Conservation (phyloP, 352 stramenopile genomes). For the Globisporangium irregulare region DNA sequence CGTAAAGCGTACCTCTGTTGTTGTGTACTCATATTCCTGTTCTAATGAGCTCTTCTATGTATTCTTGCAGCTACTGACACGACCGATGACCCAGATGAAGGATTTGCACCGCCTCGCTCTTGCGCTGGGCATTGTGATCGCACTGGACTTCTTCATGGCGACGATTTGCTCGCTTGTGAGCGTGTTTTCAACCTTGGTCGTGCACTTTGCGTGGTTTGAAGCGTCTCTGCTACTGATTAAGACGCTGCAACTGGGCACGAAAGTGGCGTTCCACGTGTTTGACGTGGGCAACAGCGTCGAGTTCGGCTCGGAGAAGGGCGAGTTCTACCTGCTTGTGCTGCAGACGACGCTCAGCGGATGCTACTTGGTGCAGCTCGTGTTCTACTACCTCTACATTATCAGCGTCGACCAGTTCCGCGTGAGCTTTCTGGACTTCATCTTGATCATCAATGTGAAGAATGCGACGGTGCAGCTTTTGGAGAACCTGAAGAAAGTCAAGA, state of each 20-base stretch:
- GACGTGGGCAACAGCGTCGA: constrained; percentile 36
- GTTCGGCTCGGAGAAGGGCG: constrained; percentile 47
- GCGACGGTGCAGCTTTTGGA: constrained; percentile 62
- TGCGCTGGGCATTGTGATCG: constrained; percentile 36
- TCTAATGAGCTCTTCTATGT: background rate
- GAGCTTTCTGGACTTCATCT: constrained; percentile 73
- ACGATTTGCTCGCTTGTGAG: constrained; percentile 30
- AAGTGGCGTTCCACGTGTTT: constrained; percentile 65
- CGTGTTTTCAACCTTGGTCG: constrained; percentile 49
- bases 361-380: constrained; percentile 66
- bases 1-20: background rate
- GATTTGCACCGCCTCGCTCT: constrained; percentile 58
- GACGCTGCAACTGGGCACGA: constrained; percentile 60
- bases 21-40: background rate
- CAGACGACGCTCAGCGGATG: constrained; percentile 57
- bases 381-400: constrained; percentile 83
- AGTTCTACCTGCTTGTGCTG: constrained; percentile 62
- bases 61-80: constrained; percentile 48
- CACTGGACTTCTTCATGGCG: constrained; percentile 43
- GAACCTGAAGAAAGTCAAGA: constrained; percentile 61
- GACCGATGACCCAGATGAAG: constrained; percentile 50
- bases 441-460: constrained; percentile 84
- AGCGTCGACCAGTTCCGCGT: constrained; percentile 77
- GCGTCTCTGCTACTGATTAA: constrained; percentile 64
- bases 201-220: constrained; percentile 78